Base-by-base conservation (phyloP, 148 eudicot species). In the Euryodendron excelsum region DNA sequence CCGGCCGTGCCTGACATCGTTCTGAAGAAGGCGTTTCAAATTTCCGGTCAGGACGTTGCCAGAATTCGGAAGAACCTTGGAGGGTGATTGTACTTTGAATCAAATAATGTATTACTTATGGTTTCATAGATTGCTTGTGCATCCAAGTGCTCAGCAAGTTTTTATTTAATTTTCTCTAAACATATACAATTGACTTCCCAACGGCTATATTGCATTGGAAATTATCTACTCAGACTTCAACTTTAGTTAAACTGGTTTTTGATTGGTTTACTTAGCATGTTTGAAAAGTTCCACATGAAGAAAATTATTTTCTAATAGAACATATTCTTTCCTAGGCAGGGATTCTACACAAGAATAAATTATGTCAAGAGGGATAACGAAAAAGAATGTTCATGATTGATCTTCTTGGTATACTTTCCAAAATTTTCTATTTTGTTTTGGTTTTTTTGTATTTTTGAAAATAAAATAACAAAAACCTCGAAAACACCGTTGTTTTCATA, bases 1-100 rank as follows among this genome's bases (percentile, higher is more conserved):
- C 97, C 98, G 9, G 34, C 83, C 5, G 68, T 92, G 33, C 93
- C 93, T 1, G 88, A 89, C 68, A 87, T 82, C 5, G 90, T 94
- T 37, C 68, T 92, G 69, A 82, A 81, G 77, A 89, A 80, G 80
- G 90, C 89, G 5, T 91, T 86, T 79, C 86, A 84, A 70, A 86
- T 92, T 69, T 86, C 80, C 44, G 90, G 87, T 25, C 92, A 88
- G 73, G 97, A 92, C 61, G 88, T 88, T 4, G 60, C 82, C 17
- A 85, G 79, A 47, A 92, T 94, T 45, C 84, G 93, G 48, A 84
- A 55, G 74, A 87, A 85, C 70, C 92, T 92, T 72, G 89, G 89
- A 60, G 92, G 92, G 18, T 91, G 79, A 80, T 76, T 59, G 27
- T 41, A 41, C n/a, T 58, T 13, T 58, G 17, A 69, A 30, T 33